Evolutionary conservation across 1,284 basidiomycete species (phyloP), one percentile per base, ranked within the genome.

Genomic region (Pseudozyma sp.): DNA sequence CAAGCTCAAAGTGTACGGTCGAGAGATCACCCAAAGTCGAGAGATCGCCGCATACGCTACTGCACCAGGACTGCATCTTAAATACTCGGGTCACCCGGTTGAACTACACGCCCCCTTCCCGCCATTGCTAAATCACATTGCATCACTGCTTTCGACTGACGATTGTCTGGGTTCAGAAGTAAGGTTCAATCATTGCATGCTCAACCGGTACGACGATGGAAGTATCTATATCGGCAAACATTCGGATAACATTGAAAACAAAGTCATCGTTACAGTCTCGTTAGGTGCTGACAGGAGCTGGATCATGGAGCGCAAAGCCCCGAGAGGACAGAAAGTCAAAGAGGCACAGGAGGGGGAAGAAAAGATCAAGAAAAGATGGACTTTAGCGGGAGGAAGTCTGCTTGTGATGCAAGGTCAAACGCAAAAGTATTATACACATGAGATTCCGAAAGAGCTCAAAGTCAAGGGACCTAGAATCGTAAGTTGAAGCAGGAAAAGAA

Each of bases 321-420:
- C 56, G 14, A 60, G 60, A 18, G 57, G 40, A 49, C 63, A 42
- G 39, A 39, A 19, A 31, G 45, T 13, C 5, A 3, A 13, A 7
- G 39, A 42, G 12, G 3, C 34, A 18, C 12, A 35, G 14, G 52
- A 42, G 0, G 34, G 25, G 6, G 25, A 39, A n/a, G 69, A 60
- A 3, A 60, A 49, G 56, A n/a, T 61, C 18, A 63, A 70, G 52
- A 61, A 82, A 79, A 80, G 77, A 19, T 87, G 85, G 85, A 81
- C 57, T 58, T 81, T 89, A 14, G 85, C 59, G 1, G 86, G 87
- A 44, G 88, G 88, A 1, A 88, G 87, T 54, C 66, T 89, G 48
- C 76, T 89, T 19, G 85, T 89, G 16, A 89, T 89, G 88, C 87
- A 88, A 65, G 88, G 88, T 43, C 73, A 85, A 19, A 88, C 88